A percentile compares a stretch with the other conserved stretches of the same genome.
Conservation (phyloP, 345 rosid genomes). For the Garcia nutans region DNA sequence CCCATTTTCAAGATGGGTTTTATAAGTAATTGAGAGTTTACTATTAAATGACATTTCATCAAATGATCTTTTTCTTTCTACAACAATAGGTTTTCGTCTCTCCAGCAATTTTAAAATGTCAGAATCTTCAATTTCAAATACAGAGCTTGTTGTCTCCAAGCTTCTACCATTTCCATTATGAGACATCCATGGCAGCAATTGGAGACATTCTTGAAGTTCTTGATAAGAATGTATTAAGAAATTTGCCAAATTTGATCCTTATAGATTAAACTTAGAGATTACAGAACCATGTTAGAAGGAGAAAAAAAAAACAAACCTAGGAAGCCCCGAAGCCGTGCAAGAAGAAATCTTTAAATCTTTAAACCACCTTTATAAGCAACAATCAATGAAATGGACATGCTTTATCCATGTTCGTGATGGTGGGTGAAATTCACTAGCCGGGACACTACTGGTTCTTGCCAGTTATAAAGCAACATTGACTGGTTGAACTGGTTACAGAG, state of each 20-base stretch:
- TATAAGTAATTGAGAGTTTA: slow-evolving; percentile 20
- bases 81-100: slow-evolving; percentile 29
- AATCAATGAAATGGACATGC: background rate
- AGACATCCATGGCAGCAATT: slow-evolving; percentile 5
- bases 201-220: slow-evolving; percentile 11
- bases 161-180: slow-evolving; percentile 5
- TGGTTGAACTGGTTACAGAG: background rate
- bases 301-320: background rate
- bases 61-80: slow-evolving; percentile 37
- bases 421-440: background rate
- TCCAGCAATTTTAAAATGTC: slow-evolving; percentile 31
- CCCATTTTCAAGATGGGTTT: slow-evolving; percentile 20
- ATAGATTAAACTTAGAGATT: background rate
- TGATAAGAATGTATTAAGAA: too few species aligned
- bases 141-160: background rate
- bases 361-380: background rate
- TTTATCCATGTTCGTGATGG: background rate
- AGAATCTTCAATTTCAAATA: slow-evolving; percentile 35
- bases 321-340: background rate
- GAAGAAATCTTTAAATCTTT: background rate
- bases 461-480: background rate
- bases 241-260: background rate
- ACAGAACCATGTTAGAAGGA: background rate
- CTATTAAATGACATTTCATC: slow-evolving; percentile 29
- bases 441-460: background rate